These are phyloP conservation scores for Collybia nuda DNA, from an alignment of 768 basidiomycete species.

Conservation along the genomic window DNA sequence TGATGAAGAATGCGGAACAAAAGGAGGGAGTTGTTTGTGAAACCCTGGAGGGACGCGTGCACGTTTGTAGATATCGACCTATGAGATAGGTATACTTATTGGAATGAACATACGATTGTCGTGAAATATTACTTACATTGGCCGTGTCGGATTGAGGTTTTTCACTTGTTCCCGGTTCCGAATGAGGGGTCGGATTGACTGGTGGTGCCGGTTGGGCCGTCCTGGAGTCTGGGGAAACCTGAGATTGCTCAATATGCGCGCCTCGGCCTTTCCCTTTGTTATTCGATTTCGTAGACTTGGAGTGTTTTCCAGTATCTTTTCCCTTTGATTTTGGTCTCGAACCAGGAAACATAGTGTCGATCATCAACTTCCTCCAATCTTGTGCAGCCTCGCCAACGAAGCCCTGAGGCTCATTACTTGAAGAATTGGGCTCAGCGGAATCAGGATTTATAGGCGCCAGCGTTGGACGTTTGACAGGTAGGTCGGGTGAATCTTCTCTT, in stretches of 20 bases:
- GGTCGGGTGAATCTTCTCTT: constrained; percentile 36
- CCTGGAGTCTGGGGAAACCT: background rate
- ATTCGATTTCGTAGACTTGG: background rate
- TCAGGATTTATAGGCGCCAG: background rate
- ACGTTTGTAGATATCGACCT: constrained; percentile 30
- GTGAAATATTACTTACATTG: background rate
- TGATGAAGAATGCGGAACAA: constrained; percentile 15
- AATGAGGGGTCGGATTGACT: no score
- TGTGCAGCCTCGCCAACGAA: constrained; percentile 47
- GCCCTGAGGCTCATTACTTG: constrained; percentile 28
- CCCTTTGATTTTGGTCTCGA: constrained; percentile 22
- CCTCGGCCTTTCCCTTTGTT: background rate
- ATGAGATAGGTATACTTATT: background rate
- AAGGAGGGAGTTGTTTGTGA: constrained; percentile 36
- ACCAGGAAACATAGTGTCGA: constrained; percentile 64
- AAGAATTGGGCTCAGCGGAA: constrained; percentile 13
- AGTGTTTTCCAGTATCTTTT: constrained; percentile 6
- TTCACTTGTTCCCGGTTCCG: constrained; percentile 1
- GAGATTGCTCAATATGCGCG: no score
- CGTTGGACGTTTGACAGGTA: constrained; percentile 32
- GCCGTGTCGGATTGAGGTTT: background rate
- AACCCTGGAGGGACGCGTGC: constrained; percentile 31
- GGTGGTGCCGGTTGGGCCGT: background rate
- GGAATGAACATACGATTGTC: background rate
- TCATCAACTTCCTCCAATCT: constrained; percentile 51